These are phyloP conservation scores for Mycosphaerella sp. DNA, from an alignment of 2,329 filamentous ascomycete species.

Conservation along the genomic window DNA sequence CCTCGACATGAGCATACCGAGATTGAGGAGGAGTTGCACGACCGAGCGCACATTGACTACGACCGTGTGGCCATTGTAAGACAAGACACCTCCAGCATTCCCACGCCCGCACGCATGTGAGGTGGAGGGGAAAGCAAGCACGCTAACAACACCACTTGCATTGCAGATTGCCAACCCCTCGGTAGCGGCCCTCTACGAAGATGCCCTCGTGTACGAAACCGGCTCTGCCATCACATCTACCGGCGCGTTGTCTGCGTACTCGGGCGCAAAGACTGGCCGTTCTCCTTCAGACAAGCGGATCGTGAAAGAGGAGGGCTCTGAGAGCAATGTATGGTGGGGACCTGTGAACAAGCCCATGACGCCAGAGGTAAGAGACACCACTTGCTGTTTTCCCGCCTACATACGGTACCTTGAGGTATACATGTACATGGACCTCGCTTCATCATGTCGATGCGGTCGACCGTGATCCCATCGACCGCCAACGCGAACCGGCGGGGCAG, in stretches of 20 bases:
- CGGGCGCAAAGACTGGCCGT: constrained; percentile 93
- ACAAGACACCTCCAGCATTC: neutral
- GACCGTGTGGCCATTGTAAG: constrained; percentile 95
- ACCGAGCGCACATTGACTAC: constrained; percentile 98
- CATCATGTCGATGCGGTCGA: neutral
- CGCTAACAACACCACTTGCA: constrained; percentile 31
- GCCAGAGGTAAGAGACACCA: constrained; percentile 67
- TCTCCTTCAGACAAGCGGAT: constrained; percentile 97
- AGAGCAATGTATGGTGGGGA: constrained; percentile 97
- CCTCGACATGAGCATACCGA: constrained; percentile 87
- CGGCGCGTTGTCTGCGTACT: constrained; percentile 94
- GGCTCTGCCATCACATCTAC: constrained; percentile 95
- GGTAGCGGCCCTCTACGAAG: constrained; percentile 94
- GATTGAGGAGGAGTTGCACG: constrained; percentile 94
- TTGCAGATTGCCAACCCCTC: constrained; percentile 76
- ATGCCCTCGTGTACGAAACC: constrained; percentile 96
- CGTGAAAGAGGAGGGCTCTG: constrained; percentile 82
- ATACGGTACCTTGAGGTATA: too few relatives aligned
- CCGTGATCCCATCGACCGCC: neutral
- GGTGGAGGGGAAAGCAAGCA: neutral
- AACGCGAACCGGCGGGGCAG: constrained; percentile 14
- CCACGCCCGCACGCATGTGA: too few relatives aligned
- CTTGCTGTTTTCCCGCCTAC: neutral
- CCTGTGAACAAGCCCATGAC: constrained; percentile 99
- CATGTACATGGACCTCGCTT: constrained; percentile 1